These are phyloP conservation scores for Sporothrix globosa DNA, from an alignment of 2,329 filamentous ascomycete species.

Conservation along the genomic window DNA sequence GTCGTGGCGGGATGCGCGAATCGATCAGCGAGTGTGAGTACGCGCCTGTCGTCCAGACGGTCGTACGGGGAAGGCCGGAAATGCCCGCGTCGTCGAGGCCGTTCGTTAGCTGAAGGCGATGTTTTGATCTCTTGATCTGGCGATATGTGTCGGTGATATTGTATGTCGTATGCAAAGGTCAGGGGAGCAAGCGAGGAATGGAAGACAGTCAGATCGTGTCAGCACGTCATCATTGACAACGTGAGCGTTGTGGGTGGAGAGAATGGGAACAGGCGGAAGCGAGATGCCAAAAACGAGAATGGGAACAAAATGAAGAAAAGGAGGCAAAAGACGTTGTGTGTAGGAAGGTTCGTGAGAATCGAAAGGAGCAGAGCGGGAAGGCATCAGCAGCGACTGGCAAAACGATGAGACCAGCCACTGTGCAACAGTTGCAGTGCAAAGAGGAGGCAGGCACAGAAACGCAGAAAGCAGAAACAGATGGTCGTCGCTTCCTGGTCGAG, in stretches of 20 bases:
- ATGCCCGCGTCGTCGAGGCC: not conserved
- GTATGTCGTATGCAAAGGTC: not conserved
- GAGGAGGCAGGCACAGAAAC: slow-evolving; percentile 24
- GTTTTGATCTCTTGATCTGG: not conserved
- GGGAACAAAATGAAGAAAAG: not conserved
- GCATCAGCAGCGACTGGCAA: slow-evolving; percentile 13
- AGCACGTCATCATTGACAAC: slow-evolving; percentile 20
- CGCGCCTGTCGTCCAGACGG: no score
- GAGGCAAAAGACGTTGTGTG: not conserved
- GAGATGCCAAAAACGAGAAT: not conserved
- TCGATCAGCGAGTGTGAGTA: not conserved
- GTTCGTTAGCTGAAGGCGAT: no score
- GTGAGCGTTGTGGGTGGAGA: not conserved
- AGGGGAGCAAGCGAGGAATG: not conserved
- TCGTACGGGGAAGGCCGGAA: not conserved
- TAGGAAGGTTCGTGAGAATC: slow-evolving; percentile 22
- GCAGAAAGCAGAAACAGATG: slow-evolving; percentile 19
- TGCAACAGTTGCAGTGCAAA: slow-evolving; percentile 6
- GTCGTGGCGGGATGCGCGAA: not conserved
- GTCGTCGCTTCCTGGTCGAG: slow-evolving; percentile 26
- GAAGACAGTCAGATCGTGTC: not conserved
- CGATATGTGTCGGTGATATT: not conserved
- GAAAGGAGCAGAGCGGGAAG: slow-evolving; percentile 17
- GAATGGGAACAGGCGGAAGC: not conserved
- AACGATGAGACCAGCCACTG: no score